Conservation (phyloP, 2,329 filamentous ascomycete species). For the Zymoseptoria pseudotritici region DNA sequence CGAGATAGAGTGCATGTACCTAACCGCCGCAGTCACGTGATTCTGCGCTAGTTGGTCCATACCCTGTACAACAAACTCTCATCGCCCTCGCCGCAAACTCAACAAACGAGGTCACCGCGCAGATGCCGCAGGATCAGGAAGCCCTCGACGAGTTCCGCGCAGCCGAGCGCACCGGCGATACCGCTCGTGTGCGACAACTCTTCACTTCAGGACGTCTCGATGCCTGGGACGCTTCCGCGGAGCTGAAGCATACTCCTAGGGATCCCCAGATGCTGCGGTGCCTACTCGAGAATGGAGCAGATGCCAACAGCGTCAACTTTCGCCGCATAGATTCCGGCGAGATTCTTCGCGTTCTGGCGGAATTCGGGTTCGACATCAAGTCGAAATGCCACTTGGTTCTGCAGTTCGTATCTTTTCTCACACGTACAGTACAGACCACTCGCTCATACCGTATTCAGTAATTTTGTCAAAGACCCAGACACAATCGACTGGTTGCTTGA, state of each 20-base stretch:
- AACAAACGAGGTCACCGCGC: too few relatives aligned
- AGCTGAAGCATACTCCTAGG: not conserved
- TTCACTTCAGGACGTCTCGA: not conserved
- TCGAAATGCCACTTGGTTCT: constrained; percentile 3
- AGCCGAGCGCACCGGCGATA: too few relatives aligned
- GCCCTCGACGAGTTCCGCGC: too few relatives aligned
- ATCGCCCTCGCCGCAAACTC: too few relatives aligned
- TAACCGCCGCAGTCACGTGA: too few relatives aligned
- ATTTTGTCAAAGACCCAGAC: constrained; percentile 5
- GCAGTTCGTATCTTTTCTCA: constrained; percentile 1
- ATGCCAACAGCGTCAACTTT: not conserved
- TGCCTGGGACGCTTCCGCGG: not conserved
- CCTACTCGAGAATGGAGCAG: not conserved
- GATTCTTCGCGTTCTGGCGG: constrained; percentile 1
- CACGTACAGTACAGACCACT: too few relatives aligned
- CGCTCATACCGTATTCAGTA: not conserved
- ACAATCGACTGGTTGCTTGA: constrained; percentile 13
- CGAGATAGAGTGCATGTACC: too few relatives aligned
- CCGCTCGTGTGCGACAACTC: not conserved
- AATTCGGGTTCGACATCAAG: constrained; percentile 4
- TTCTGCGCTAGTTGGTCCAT: too few relatives aligned
- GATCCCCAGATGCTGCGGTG: not conserved
- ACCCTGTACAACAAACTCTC: too few relatives aligned
- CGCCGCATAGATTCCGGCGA: not conserved
- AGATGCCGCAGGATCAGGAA: too few relatives aligned